Percentiles rank a stretch among this genome's conserved stretches.
These are phyloP conservation scores for Arctium minus DNA, from an alignment of 129 eudicot species.

Conservation along the genomic window DNA sequence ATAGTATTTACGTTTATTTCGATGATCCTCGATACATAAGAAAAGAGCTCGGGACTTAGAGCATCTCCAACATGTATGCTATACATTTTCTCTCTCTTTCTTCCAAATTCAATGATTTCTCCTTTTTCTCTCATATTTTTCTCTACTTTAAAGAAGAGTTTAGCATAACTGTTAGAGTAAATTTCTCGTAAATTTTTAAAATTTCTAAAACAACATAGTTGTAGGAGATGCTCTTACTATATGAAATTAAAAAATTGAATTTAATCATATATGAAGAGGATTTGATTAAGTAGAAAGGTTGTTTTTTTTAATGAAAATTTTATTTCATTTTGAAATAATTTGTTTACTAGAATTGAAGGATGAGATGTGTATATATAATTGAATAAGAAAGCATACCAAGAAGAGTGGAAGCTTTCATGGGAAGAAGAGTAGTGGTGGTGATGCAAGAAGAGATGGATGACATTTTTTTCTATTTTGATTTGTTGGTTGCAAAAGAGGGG, in stretches of 20 bases:
- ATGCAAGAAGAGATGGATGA: constrained; percentile 73
- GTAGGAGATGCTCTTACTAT: no score
- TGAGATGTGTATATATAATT: neutral
- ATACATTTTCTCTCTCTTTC: no score
- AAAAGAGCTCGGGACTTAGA: no score
- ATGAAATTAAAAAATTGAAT: no score
- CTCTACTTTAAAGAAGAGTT: no score
- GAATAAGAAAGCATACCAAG: constrained; percentile 46
- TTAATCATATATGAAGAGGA: no score
- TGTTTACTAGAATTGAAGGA: neutral
- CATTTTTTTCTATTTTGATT: constrained; percentile 37
- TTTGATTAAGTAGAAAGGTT: neutral
- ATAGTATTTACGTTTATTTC: neutral
- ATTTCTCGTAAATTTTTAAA: no score
- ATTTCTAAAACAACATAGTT: no score
- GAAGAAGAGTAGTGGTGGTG: constrained; percentile 46
- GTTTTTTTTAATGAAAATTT: neutral
- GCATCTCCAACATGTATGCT: no score
- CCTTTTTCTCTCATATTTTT: no score
- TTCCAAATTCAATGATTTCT: no score
- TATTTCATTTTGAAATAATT: neutral
- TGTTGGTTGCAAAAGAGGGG: neutral
- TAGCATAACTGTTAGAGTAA: no score
- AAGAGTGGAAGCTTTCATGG: constrained; percentile 35
- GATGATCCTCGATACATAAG: neutral